Percentiles rank a stretch among this genome's conserved stretches.
Conservation (phyloP, 371 early-diverging fungal genomes). For the Rhizomucor miehei region DNA sequence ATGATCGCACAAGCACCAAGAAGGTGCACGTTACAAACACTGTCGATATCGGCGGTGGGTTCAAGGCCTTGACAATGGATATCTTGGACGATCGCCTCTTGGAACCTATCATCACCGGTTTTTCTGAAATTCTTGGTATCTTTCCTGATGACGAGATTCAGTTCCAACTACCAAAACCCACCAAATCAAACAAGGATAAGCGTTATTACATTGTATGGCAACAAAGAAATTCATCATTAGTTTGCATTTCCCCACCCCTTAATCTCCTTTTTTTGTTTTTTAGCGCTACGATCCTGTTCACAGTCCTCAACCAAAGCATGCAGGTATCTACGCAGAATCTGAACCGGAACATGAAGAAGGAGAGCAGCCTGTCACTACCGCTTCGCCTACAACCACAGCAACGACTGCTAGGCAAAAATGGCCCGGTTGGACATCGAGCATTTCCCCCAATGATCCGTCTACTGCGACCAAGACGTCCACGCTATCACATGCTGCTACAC, state of each 20-base stretch:
- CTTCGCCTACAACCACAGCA: background rate
- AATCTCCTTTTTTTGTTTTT: background rate
- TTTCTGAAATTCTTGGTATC: slow-evolving; percentile 29
- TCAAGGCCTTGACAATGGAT: slow-evolving; percentile 32
- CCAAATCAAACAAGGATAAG: slow-evolving; percentile 2
- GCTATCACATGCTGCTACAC: background rate
- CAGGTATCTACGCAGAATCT: background rate
- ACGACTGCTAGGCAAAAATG: background rate
- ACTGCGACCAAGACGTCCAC: background rate
- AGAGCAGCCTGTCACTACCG: background rate
- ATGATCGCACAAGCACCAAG: slow-evolving; percentile 11
- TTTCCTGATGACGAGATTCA: slow-evolving; percentile 37
- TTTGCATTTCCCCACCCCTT: too few species aligned
- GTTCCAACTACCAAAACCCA: slow-evolving; percentile 28
- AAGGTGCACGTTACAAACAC: slow-evolving; percentile 27
- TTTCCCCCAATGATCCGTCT: slow-evolving; percentile 1
- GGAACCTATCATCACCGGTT: slow-evolving; percentile 8
- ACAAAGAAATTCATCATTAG: too few species aligned
- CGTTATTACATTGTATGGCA: slow-evolving; percentile 22
- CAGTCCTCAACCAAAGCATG: too few species aligned
- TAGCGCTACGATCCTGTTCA: slow-evolving; percentile 1
- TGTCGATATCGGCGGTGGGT: slow-evolving; percentile 24
- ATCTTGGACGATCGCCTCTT: slow-evolving; percentile 23
- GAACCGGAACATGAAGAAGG: too few species aligned
- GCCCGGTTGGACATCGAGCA: slow-evolving; percentile 5